Evolutionary conservation across 1,139 yeast species (phyloP).

Genomic region (Diutina siamensis): DNA sequence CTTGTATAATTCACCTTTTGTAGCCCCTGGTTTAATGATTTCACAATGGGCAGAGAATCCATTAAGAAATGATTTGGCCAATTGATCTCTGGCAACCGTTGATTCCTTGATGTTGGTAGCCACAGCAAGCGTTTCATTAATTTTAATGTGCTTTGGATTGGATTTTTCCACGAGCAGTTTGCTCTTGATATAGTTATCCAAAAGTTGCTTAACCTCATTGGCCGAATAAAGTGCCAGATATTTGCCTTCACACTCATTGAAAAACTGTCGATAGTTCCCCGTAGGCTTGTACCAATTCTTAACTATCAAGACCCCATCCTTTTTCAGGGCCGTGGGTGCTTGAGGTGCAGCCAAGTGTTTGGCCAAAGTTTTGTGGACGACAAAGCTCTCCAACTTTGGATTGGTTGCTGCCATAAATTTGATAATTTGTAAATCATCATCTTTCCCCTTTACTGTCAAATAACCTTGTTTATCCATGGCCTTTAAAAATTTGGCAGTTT

Average conservation of each 20-base stretch:
- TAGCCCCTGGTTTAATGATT: slow-evolving; percentile 37
- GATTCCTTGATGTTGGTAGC: slow-evolving; percentile 15
- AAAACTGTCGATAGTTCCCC: slow-evolving; percentile 34
- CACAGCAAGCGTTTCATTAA: slow-evolving; percentile 36
- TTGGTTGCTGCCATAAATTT: slow-evolving; percentile 37
- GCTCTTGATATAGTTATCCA: slow-evolving; percentile 45
- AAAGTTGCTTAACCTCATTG: slow-evolving; percentile 38
- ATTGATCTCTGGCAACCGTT: slow-evolving; percentile 31
- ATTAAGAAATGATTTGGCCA: slow-evolving; percentile 36
- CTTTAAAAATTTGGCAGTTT: slow-evolving; percentile 73
- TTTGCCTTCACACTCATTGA: slow-evolving; percentile 30
- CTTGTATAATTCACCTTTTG: slow-evolving; percentile 26
- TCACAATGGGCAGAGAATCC: slow-evolving; percentile 50
- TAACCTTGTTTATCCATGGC: slow-evolving; percentile 71
- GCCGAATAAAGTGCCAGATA: slow-evolving; percentile 35
- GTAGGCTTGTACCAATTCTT: slow-evolving; percentile 45
- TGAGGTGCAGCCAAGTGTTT: slow-evolving; percentile 8
- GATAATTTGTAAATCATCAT: slow-evolving; percentile 42
- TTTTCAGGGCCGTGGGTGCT: slow-evolving; percentile 15
- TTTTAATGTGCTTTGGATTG: slow-evolving; percentile 37
- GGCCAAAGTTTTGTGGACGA: slow-evolving; percentile 43
- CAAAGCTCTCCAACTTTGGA: slow-evolving; percentile 46
- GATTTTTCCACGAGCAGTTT: slow-evolving; percentile 33
- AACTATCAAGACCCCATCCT: slow-evolving; percentile 19
- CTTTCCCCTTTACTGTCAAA: slow-evolving; percentile 60